Percentiles rank a stretch among this genome's conserved stretches.
Evolutionary conservation across 2,329 filamentous ascomycete species (phyloP).

Genomic region (Metarhizium guizhouense): DNA sequence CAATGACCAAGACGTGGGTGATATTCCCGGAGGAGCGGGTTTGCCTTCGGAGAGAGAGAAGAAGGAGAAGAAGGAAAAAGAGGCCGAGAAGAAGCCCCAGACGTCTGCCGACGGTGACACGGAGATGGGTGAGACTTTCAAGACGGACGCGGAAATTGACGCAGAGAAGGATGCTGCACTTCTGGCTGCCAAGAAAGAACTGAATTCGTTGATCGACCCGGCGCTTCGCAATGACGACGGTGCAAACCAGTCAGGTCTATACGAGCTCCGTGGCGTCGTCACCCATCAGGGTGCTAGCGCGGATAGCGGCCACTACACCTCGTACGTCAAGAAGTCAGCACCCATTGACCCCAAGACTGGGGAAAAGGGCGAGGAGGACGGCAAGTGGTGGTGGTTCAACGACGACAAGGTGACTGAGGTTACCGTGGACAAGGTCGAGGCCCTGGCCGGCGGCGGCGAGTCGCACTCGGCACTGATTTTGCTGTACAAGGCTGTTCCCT

Average conservation of each 20-base stretch:
- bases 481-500: slow-evolving; percentile 65
- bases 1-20: slow-evolving; percentile 35
- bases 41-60: slow-evolving; percentile 42
- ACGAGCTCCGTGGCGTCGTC: slow-evolving; percentile 87
- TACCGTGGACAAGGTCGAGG: slow-evolving; percentile 80
- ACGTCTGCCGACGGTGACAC: slow-evolving; percentile 52
- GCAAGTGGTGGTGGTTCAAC: slow-evolving; percentile 99
- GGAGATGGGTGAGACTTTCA: slow-evolving; percentile 71
- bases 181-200: slow-evolving; percentile 75
- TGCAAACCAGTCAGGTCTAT: slow-evolving; percentile 87
- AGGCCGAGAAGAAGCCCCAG: slow-evolving; percentile 28
- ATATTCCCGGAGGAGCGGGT: slow-evolving; percentile 36
- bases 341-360: slow-evolving; percentile 65
- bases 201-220: slow-evolving; percentile 67
- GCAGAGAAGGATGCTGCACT: slow-evolving; percentile 72
- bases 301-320: slow-evolving; percentile 96
- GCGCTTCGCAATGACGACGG: slow-evolving; percentile 68
- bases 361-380: slow-evolving; percentile 72
- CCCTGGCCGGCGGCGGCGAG: slow-evolving; percentile 80
- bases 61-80: slow-evolving; percentile 41
- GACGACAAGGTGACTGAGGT: slow-evolving; percentile 96
- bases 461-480: slow-evolving; percentile 75
- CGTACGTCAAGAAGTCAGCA: slow-evolving; percentile 89
- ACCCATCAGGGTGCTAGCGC: slow-evolving; percentile 95
- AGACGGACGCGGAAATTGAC: slow-evolving; percentile 90